Conservation (phyloP, 2,329 filamentous ascomycete genomes). For the Trichoderma oligosporum region DNA sequence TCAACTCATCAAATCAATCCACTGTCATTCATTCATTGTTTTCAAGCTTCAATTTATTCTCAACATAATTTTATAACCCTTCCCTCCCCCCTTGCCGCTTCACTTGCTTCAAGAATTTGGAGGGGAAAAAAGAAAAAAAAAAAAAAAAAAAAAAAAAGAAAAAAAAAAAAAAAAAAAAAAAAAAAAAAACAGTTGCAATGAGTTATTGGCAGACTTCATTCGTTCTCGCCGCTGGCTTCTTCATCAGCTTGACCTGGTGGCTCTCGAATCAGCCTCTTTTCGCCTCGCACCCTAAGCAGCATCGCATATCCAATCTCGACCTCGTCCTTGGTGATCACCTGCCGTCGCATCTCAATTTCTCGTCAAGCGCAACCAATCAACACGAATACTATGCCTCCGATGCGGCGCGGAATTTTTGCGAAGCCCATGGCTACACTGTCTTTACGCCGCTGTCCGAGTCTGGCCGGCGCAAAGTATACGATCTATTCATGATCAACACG, state of each 20-base stretch:
- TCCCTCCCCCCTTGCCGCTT: too few relatives aligned
- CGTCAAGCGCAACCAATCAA: conserved; percentile 20
- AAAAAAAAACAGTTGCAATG: background rate
- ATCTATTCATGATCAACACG: conserved; percentile 59
- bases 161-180: too few relatives aligned
- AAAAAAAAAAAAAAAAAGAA: too few relatives aligned
- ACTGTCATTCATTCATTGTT: too few relatives aligned
- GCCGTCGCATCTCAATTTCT: conserved; percentile 26
- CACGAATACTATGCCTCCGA: conserved; percentile 31
- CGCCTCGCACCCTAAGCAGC: conserved; percentile 21
- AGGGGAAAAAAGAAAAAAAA: too few relatives aligned
- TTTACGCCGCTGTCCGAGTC: conserved; percentile 26
- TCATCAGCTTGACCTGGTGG: conserved; percentile 21
- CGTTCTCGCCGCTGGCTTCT: conserved; percentile 1
- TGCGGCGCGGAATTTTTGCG: conserved; percentile 29
- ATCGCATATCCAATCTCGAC: conserved; percentile 24
- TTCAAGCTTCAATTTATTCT: too few relatives aligned
- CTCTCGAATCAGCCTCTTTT: conserved; percentile 24
- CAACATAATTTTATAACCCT: too few relatives aligned
- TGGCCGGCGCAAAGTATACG: conserved; percentile 38
- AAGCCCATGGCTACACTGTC: conserved; percentile 32
- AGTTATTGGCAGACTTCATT: background rate
- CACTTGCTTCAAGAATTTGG: too few relatives aligned
- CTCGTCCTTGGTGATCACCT: conserved; percentile 21
- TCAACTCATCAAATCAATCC: too few relatives aligned